Conservation (phyloP, 495 filamentous ascomycete species). For the Penicillium pulvis region DNA sequence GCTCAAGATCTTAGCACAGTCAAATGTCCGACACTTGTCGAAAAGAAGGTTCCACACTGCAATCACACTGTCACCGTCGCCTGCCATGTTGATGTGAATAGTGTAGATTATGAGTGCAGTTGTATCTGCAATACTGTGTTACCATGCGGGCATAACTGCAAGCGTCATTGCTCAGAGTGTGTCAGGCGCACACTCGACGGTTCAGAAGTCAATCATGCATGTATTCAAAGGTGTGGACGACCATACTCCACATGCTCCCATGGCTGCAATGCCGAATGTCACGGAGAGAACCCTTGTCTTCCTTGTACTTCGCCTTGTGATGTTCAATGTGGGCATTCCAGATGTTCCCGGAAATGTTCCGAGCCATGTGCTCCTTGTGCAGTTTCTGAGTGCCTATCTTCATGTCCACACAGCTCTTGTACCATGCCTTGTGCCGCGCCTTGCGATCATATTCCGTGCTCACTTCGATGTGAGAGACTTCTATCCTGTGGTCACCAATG, state of each 20-base stretch:
- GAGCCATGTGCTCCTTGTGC: constrained; percentile 70
- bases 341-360: constrained; percentile 57
- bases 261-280: constrained; percentile 55
- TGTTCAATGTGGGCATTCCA: constrained; percentile 62
- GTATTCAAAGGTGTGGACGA: constrained; percentile 55
- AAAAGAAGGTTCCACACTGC: constrained; percentile 53
- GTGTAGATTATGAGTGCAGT: constrained; percentile 43
- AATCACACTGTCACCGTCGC: constrained; percentile 51
- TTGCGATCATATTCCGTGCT: constrained; percentile 67
- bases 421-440: constrained; percentile 67
- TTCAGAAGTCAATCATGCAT: constrained; percentile 50
- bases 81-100: constrained; percentile 51
- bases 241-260: constrained; percentile 61
- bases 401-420: constrained; percentile 59
- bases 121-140: constrained; percentile 47
- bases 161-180: constrained; percentile 53
- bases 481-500: constrained; percentile 69
- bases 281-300: constrained; percentile 52
- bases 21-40: constrained; percentile 40
- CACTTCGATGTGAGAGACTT: constrained; percentile 55
- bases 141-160: constrained; percentile 65
- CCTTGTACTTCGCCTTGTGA: constrained; percentile 61
- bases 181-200: constrained; percentile 27
- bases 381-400: constrained; percentile 54
- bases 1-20: constrained; percentile 41